phyloP scores from a whole-genome alignment of 169 alveolate species.

The Plasmodium gallinaceum region DNA sequence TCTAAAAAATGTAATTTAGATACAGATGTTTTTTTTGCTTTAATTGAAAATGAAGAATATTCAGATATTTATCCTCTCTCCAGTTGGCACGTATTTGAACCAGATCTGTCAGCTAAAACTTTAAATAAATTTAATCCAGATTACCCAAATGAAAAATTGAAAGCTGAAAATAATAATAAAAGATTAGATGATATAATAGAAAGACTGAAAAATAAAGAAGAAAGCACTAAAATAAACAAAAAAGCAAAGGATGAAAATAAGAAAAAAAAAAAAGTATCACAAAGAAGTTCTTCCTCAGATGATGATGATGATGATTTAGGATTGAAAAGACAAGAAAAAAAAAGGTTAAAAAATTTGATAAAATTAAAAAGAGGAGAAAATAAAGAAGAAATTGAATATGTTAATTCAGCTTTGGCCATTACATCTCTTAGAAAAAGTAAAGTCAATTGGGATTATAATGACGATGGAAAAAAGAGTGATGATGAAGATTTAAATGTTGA shows the following conservation, averaged over 20 bases:
- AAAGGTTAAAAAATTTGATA: constrained; percentile 55
- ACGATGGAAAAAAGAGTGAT: constrained; percentile 77
- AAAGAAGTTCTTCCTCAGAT: constrained; percentile 6
- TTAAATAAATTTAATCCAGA: constrained; percentile 40
- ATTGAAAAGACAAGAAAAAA: constrained; percentile 76
- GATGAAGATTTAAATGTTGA: constrained; percentile 71
- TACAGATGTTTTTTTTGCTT: constrained; percentile 64
- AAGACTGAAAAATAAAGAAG: constrained; percentile 69
- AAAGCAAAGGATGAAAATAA: constrained; percentile 35
- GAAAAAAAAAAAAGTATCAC: constrained; percentile 13
- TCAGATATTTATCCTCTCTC: constrained; percentile 75
- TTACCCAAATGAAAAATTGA: constrained; percentile 33
- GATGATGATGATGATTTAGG: constrained; percentile 73
- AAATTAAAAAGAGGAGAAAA: constrained; percentile 71
- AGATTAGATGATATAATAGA: constrained; percentile 74
- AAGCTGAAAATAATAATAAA: constrained; percentile 37
- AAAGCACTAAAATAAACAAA: constrained; percentile 27
- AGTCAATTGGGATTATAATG: constrained; percentile 72
- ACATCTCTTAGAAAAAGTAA: constrained; percentile 58
- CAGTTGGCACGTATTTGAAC: constrained; percentile 77
- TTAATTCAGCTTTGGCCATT: constrained; percentile 61
- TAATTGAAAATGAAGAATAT: constrained; percentile 71
- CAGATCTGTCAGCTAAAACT: constrained; percentile 47
- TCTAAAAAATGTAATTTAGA: constrained; percentile 77
- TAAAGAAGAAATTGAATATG: constrained; percentile 75